These are phyloP conservation scores for Heterobasidion occidentale DNA, from an alignment of 1,284 basidiomycete species.

Conservation along the genomic window DNA sequence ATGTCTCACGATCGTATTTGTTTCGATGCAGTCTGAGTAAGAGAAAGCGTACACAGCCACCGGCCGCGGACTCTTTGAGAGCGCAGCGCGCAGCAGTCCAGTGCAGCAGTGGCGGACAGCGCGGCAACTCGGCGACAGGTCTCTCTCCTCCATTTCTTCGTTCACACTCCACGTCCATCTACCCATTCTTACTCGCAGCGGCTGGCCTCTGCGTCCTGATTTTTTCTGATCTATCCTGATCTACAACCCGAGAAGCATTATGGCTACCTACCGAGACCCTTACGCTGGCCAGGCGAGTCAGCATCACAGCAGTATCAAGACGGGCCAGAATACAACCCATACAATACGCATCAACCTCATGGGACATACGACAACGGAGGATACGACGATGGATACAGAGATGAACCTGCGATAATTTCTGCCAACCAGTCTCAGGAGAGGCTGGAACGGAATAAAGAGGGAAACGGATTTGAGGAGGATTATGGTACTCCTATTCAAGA, in stretches of 20 bases:
- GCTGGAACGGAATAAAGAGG: slow-evolving; percentile 8
- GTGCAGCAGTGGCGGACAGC: neutral
- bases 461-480: slow-evolving; percentile 14
- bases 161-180: neutral
- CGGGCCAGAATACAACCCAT: slow-evolving; percentile 38
- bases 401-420: slow-evolving; percentile 24
- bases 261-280: neutral
- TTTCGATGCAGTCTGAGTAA: too few relatives aligned
- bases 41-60: too few relatives aligned
- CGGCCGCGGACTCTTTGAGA: neutral
- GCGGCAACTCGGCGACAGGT: neutral
- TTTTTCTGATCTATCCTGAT: neutral
- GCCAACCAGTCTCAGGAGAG: slow-evolving; percentile 12
- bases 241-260: neutral
- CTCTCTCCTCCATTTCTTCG: neutral
- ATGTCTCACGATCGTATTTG: too few relatives aligned
- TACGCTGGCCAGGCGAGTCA: slow-evolving; percentile 24
- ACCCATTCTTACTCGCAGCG: neutral
- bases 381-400: slow-evolving; percentile 31
- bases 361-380: slow-evolving; percentile 31
- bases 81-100: neutral
- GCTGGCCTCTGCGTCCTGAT: neutral
- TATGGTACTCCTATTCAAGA: slow-evolving; percentile 5
- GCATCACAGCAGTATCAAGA: slow-evolving; percentile 2
- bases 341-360: slow-evolving; percentile 36